These are phyloP conservation scores for Acer campestre DNA, from an alignment of 345 rosid genomes.

Conservation along the genomic window DNA sequence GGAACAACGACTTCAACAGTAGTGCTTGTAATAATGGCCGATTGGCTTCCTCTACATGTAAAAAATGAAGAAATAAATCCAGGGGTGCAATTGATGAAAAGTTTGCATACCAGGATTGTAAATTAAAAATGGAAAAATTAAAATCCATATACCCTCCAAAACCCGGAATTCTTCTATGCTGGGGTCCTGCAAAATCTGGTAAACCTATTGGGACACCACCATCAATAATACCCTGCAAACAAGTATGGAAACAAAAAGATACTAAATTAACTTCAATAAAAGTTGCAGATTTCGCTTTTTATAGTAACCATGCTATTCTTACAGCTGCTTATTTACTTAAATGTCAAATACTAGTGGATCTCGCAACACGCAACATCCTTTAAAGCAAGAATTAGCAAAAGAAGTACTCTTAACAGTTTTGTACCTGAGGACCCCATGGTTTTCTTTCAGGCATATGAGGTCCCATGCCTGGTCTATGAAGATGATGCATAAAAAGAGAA, in stretches of 20 bases:
- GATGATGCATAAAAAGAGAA: conserved; percentile 49
- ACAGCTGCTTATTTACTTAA: neutral
- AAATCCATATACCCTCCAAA: conserved; percentile 52
- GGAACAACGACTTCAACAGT: conserved; percentile 82
- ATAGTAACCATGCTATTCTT: neutral
- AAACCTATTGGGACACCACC: conserved; percentile 46
- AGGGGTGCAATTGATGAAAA: conserved; percentile 4
- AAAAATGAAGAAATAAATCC: neutral
- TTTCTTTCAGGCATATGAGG: conserved; percentile 57
- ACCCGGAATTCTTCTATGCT: conserved; percentile 51
- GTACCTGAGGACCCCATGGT: conserved; percentile 81
- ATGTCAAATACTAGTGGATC: neutral
- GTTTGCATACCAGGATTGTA: conserved; percentile 4
- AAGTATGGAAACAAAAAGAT: conserved; percentile 12
- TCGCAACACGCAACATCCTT: neutral
- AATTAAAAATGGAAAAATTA: neutral
- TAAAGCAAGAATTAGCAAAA: neutral
- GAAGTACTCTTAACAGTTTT: neutral
- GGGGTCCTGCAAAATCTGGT: conserved; percentile 54
- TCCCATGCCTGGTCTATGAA: conserved; percentile 49
- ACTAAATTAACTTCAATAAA: conserved; percentile 19
- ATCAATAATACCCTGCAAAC: conserved; percentile 49
- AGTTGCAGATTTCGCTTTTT: neutral
- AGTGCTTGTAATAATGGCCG: conserved; percentile 66
- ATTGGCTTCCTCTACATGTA: conserved; percentile 43